Evolutionary conservation across 441 rosid genomes (phyloP), one percentile per base, ranked within the genome.

Genomic region (Arabidopsis lyrata): DNA sequence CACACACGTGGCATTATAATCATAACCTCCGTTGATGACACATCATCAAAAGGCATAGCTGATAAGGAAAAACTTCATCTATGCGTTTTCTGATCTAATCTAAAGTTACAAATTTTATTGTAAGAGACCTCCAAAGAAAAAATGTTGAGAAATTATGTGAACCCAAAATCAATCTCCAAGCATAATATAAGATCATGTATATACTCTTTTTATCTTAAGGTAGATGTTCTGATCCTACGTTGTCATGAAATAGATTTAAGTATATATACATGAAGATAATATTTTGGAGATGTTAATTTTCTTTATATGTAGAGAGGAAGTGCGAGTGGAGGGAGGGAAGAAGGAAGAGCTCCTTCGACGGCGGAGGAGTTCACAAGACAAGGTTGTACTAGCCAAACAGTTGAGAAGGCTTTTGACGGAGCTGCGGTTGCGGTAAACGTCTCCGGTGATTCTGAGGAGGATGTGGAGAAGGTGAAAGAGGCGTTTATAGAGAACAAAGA

Each of bases 321-420:
- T 64, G 47, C 66, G 34, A 70, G 62, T 6, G 76, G 80, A 27
- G 80, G 80, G 11, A 76, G 71, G 66, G 71, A 70, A 31, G 71
- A 70, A 65, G 67, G 72, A 50, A 70, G 80, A 70, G 80, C 80
- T 70, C 24, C 80, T 63, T 76, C 80, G 1, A 70, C 80, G 38
- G 72, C 76, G 35, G 80, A 70, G 67, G 75, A 70, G 80, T 76
- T 76, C 63, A 70, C 66, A 18, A 76, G 76, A 57, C 71, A 64
- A 70, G 47, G 71, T 13, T 62, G 63, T 39, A 66, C 71, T 55
- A 76, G 80, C 42, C 76, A 76, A 66, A 57, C 80, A 34, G 80
- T 56, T 61, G 67, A 70, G 27, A 76, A 76, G 67, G 66, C 75
- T 22, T 63, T 36, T 24, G 75, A 76, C 10, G 75, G 71, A 24